Conservation (phyloP, 176 grass and related monocot genomes). For the Calamus simplicifolius region DNA sequence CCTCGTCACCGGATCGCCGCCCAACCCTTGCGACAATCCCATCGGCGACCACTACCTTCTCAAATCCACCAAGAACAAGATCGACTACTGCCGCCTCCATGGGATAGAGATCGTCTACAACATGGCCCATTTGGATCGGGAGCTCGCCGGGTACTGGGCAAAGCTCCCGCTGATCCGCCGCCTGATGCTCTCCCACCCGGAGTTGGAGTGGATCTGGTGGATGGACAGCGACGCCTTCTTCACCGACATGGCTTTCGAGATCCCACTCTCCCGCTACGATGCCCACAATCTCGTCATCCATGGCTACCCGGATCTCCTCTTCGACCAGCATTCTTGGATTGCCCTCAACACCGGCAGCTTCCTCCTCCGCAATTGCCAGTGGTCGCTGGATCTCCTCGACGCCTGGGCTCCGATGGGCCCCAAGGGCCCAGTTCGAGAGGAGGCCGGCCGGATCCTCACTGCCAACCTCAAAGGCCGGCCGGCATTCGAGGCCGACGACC, state of each 20-base stretch:
- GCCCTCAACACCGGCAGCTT: constrained; percentile 82
- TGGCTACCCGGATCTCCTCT: constrained; percentile 56
- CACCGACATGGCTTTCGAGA: constrained; percentile 85
- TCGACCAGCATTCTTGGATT: constrained; percentile 70
- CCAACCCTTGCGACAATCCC: constrained; percentile 50
- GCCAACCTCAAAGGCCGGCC: constrained; percentile 52
- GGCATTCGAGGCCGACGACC: constrained; percentile 86
- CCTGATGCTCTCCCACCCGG: constrained; percentile 79
- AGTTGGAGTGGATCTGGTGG: constrained; percentile 92
- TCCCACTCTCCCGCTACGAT: constrained; percentile 53
- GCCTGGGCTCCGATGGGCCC: constrained; percentile 73
- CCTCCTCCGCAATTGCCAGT: constrained; percentile 90
- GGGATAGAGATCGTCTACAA: constrained; percentile 85
- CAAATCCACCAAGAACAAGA: constrained; percentile 83
- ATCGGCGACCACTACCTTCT: constrained; percentile 75
- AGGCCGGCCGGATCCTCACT: constrained; percentile 48
- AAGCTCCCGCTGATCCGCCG: constrained; percentile 89
- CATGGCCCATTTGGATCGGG: constrained; percentile 71
- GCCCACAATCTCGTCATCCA: constrained; percentile 74
- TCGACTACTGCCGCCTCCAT: constrained; percentile 85
- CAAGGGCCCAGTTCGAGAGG: constrained; percentile 52
- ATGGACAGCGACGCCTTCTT: constrained; percentile 87
- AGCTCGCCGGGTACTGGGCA: constrained; percentile 83
- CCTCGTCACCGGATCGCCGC: constrained; percentile 67
- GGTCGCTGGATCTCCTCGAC: constrained; percentile 79